Evolutionary conservation across 2,329 filamentous ascomycete genomes (phyloP).

Genomic region (Macrophomina pseudophaseolina): DNA sequence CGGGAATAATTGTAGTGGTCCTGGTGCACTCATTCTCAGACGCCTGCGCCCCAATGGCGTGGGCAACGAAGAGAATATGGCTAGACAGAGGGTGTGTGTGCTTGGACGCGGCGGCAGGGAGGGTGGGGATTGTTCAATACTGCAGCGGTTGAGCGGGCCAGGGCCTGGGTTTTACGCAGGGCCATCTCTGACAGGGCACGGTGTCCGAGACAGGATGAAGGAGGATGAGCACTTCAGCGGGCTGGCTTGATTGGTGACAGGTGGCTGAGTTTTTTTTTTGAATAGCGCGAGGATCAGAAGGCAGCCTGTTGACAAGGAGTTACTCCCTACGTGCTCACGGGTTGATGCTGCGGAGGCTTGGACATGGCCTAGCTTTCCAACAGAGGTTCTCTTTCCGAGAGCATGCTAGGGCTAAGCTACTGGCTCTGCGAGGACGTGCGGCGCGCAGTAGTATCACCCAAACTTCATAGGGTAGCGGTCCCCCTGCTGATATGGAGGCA

Average conservation of each 20-base stretch:
- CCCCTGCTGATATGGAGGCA: not conserved
- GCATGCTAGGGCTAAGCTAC: not conserved
- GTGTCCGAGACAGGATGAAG: not conserved
- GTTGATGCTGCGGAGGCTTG: not conserved
- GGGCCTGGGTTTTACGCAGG: not conserved
- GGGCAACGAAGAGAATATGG: not conserved
- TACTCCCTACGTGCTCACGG: not conserved
- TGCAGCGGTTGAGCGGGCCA: not conserved
- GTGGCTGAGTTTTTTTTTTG: conserved; percentile 7
- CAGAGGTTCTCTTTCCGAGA: not conserved
- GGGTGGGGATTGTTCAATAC: not conserved
- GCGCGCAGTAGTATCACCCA: conserved; percentile 2
- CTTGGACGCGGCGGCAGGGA: not conserved
- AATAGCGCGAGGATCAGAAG: not conserved
- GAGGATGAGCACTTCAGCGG: not conserved
- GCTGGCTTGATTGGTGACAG: conserved; percentile 8
- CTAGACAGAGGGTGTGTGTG: not conserved
- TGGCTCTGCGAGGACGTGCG: not conserved
- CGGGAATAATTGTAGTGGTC: not conserved
- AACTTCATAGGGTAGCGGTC: not conserved
- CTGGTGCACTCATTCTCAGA: not conserved
- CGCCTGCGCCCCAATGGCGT: not conserved
- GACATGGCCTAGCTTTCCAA: not conserved
- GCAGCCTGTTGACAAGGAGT: not conserved
- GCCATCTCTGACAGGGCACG: conserved; percentile 2